A percentile compares a stretch with the other conserved stretches of the same genome.
These are phyloP conservation scores for Suillus lakei DNA, from an alignment of 768 basidiomycete genomes.

Conservation along the genomic window DNA sequence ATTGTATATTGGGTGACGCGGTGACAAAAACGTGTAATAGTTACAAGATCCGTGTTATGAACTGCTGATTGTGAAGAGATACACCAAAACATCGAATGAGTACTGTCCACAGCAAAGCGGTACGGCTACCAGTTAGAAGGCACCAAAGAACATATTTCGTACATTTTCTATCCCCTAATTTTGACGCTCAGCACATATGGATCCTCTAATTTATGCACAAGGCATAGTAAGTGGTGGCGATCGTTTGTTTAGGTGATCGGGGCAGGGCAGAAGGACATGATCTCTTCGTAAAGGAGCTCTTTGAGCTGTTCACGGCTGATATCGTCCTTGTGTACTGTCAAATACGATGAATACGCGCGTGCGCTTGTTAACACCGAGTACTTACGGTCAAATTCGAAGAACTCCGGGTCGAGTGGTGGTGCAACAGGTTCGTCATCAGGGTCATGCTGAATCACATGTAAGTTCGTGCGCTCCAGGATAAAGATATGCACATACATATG, in stretches of 20 bases:
- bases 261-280: slow-evolving; percentile 83
- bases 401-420: slow-evolving; percentile 92
- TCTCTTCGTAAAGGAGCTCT: slow-evolving; percentile 92
- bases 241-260: slow-evolving; percentile 45
- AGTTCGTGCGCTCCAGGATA: slow-evolving; percentile 10
- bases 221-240: not conserved
- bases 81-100: slow-evolving; percentile 6
- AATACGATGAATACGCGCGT: slow-evolving; percentile 7
- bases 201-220: not conserved
- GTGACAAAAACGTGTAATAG: not conserved
- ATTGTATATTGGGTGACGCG: not conserved
- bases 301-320: slow-evolving; percentile 96
- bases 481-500: slow-evolving; percentile 63
- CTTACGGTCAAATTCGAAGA: slow-evolving; percentile 96
- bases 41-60: slow-evolving; percentile 1
- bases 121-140: not conserved
- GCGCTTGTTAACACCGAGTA: slow-evolving; percentile 16
- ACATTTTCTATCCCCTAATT: not conserved
- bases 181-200: not conserved
- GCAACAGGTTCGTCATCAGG: slow-evolving; percentile 97
- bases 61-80: not conserved
- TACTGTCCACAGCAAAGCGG: not conserved
- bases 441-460: slow-evolving; percentile 64
- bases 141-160: slow-evolving; percentile 8
- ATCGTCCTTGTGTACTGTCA: slow-evolving; percentile 89